Evolutionary conservation across 192 early-diverging fungal genomes (phyloP), one percentile per base, ranked within the genome.

Genomic region (Entomortierella parvispora): DNA sequence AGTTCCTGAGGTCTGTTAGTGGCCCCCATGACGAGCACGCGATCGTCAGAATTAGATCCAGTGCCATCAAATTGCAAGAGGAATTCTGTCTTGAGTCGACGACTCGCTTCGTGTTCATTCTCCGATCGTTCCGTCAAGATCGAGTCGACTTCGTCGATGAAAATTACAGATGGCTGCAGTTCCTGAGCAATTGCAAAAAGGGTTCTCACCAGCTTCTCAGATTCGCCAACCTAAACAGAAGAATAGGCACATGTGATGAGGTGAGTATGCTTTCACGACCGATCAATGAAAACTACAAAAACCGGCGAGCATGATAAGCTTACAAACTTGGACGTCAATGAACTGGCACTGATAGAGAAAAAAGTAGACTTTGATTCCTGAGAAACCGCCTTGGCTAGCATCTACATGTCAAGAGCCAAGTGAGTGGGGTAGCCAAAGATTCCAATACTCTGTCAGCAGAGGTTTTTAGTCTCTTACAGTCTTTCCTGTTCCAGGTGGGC

Each of bases 401-500:
- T 81, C 68, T 65, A 31, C 5, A 52, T 58, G 15, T 11, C 17
- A 11, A n/a, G n/a, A n/a, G n/a, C n/a, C n/a, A n/a, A n/a, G n/a
- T n/a, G n/a, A n/a, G n/a, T n/a, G n/a, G n/a, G n/a, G n/a, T n/a
- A n/a, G n/a, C n/a, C n/a, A n/a, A n/a, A n/a, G n/a, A n/a, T n/a
- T n/a, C n/a, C n/a, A n/a, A n/a, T n/a, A n/a, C n/a, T n/a, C n/a
- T n/a, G n/a, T n/a, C 29, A 25, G 23, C 23, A 52, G 22, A 4
- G 14, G 29, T 26, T 20, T 23, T 43, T 80, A 51, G 83, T 79
- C 0, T 80, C 90, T 15, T 34, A 98, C 85, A 15, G 96, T 98
- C 79, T 98, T 98, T 9, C 96, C 96, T 0, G 96, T 97, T 9
- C 97, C 97, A 15, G 96, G 94, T 44, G 94, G 95, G 0, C 97